Base-by-base conservation (phyloP, 2,329 filamentous ascomycete species). In the Stromatinia cepivora region DNA sequence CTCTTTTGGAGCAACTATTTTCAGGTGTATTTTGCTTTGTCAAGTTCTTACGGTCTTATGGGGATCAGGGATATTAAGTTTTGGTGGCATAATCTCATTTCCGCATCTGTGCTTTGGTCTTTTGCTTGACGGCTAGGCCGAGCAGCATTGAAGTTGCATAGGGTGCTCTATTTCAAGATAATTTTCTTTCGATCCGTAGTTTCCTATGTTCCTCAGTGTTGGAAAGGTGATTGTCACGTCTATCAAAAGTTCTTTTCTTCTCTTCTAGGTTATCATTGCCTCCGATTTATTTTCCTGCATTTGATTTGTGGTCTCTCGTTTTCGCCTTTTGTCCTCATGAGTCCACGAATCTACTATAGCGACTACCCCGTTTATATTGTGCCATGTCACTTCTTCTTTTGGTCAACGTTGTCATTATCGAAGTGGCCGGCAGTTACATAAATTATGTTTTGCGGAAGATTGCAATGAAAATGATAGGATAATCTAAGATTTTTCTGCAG, bases 301-400 rank as follows among this genome's bases (percentile, higher is more conserved):
- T 75, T 72, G 72, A 74, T 73, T 75, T 69, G 74, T 69, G 72
- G 71, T 72, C 72, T 76, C 71, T 75, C 75, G 67, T 75, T 76
- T 71, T 71, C 69, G 58, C 59, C 70, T 73, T 72, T 74, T 69
- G 69, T 76, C 73, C 70, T 79, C 70, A 79, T 76, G 77, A 77
- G 75, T 74, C 74, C 72, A 79, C 77, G 77, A 79, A 78, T 79
- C 76, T 78, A 76, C 76, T 79, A 78, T 75, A 77, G 77, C 77
- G 77, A 78, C 76, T 78, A 79, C 77, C 77, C 77, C 73, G 69
- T 76, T 77, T 71, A 71, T 76, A 69, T 70, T 75, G 69, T 74
- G 56, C 67, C 67, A 69, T 66, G 63, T 67, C 70, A 70, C 66
- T 74, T 73, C 69, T 71, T 63, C 46, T 67, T 71, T 56, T 70